Evolutionary conservation across 2,329 filamentous ascomycete genomes (phyloP).

Genomic region (Ceratocystis eucalypticola): DNA sequence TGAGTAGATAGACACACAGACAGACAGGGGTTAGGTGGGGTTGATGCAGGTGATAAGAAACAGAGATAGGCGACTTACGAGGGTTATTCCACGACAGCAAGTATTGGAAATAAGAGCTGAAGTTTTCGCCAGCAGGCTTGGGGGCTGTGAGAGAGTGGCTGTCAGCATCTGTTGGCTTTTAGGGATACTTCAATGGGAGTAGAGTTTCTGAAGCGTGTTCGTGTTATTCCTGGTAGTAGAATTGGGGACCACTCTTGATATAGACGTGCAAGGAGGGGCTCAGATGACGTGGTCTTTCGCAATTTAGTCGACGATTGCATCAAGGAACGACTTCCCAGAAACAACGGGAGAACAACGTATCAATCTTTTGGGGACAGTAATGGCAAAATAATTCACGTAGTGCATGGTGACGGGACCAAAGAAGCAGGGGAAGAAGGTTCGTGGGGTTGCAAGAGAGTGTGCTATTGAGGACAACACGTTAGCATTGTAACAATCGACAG

Average conservation of each 20-base stretch:
- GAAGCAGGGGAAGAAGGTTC: neutral
- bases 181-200: neutral
- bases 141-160: conserved; percentile 4
- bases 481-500: neutral
- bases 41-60: neutral
- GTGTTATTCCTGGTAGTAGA: neutral
- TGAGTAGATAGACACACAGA: neutral
- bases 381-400: neutral
- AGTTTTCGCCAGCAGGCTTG: conserved; percentile 40
- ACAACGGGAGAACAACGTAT: neutral
- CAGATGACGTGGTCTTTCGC: conserved; percentile 13
- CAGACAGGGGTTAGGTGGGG: conserved; percentile 18
- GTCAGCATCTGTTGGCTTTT: neutral
- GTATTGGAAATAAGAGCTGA: conserved; percentile 57
- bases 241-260: neutral
- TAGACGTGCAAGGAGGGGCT: conserved; percentile 8
- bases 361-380: neutral
- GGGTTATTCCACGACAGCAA: conserved; percentile 57
- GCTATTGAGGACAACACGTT: neutral
- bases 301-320: neutral
- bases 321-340: neutral
- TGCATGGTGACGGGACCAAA: neutral
- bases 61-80: conserved; percentile 33
- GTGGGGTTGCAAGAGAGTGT: neutral
- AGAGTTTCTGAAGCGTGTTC: neutral